These are phyloP conservation scores for Podochytrium sp. DNA, from an alignment of 192 early-diverging fungal species.

Conservation along the genomic window DNA sequence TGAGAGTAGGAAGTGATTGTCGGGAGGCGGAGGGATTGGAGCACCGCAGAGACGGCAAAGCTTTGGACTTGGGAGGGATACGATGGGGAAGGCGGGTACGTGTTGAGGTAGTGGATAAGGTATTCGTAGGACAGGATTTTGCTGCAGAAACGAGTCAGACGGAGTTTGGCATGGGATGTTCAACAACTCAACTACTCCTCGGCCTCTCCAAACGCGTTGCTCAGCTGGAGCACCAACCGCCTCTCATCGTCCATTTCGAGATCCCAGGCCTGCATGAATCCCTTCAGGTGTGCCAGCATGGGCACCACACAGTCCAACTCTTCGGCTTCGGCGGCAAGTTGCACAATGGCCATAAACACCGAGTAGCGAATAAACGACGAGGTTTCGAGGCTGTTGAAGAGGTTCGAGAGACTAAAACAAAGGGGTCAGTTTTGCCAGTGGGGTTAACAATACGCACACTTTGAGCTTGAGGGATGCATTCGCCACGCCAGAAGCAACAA, in stretches of 20 bases:
- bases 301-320: constrained; percentile 71
- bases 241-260: constrained; percentile 60
- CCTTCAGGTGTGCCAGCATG: constrained; percentile 64
- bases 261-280: constrained; percentile 73
- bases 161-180: too few species aligned
- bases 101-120: constrained; percentile 69
- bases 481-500: constrained; percentile 48
- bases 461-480: constrained; percentile 65
- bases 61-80: constrained; percentile 53
- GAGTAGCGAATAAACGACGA: constrained; percentile 59
- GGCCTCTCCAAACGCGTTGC: constrained; percentile 62
- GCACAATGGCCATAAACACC: constrained; percentile 77
- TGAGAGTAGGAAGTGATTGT: constrained; percentile 81
- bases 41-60: constrained; percentile 67
- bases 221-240: constrained; percentile 64
- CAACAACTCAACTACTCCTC: constrained; percentile 68
- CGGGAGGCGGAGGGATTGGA: constrained; percentile 65
- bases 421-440: not conserved
- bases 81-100: constrained; percentile 48
- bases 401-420: constrained; percentile 66
- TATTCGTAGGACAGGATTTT: constrained; percentile 52
- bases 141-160: constrained; percentile 27
- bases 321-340: constrained; percentile 70
- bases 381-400: constrained; percentile 80
- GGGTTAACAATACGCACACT: constrained; percentile 55